phyloP scores from a whole-genome alignment of 2,329 filamentous ascomycete species.

The Lasiodiplodia sp. region DNA sequence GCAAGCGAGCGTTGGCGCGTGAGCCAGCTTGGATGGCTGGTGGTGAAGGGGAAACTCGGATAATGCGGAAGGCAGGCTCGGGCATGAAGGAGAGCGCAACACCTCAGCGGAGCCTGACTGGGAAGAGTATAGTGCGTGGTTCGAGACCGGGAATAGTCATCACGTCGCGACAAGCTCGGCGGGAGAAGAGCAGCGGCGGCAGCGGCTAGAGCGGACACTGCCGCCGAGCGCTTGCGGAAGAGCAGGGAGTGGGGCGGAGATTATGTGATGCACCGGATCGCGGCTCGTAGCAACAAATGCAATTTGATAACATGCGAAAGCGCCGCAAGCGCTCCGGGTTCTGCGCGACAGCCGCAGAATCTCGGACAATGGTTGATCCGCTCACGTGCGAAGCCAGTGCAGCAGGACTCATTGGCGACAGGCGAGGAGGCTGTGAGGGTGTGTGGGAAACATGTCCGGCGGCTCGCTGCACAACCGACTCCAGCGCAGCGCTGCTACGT shows the following conservation, averaged over 20 bases:
- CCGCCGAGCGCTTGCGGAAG: slow-evolving; percentile 2
- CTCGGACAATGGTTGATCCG: slow-evolving; percentile 21
- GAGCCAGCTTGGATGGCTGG: not conserved
- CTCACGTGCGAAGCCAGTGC: slow-evolving; percentile 4
- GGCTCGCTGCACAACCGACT: not conserved
- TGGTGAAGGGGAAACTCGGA: not conserved
- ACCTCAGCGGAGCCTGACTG: not conserved
- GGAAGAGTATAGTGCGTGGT: not conserved
- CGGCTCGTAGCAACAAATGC: slow-evolving; percentile 9
- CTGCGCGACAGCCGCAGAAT: slow-evolving; percentile 1
- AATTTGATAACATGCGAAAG: not conserved
- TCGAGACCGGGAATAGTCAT: slow-evolving; percentile 2
- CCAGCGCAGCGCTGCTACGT: slow-evolving; percentile 20
- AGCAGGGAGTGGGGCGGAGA: slow-evolving; percentile 15
- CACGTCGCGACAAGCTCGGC: not conserved
- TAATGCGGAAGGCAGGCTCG: not conserved
- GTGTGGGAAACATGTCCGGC: slow-evolving; percentile 3
- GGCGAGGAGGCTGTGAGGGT: not conserved
- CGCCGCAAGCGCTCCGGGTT: slow-evolving; percentile 5
- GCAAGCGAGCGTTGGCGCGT: not conserved
- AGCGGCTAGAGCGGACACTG: slow-evolving; percentile 14
- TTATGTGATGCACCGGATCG: slow-evolving; percentile 11
- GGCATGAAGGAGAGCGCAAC: not conserved
- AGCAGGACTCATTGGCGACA: not conserved
- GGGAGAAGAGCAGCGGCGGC: not conserved